Evolutionary conservation across 176 grass and related monocot genomes (phyloP), one percentile per base, ranked within the genome.

Genomic region (Aegilops sharonensis): DNA sequence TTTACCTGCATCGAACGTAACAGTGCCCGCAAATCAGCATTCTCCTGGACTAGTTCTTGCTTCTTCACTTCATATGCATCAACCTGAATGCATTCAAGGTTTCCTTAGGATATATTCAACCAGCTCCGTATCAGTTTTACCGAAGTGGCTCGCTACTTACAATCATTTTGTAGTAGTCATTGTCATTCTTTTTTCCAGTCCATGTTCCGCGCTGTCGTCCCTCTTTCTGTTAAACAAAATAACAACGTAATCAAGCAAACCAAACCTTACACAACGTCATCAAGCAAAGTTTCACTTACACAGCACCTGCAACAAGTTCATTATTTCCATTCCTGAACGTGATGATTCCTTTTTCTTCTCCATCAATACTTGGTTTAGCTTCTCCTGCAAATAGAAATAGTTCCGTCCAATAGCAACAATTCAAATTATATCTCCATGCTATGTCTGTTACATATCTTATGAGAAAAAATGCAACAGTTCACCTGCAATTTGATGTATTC

Each of bases 331-430:
- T 60, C 97, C 97, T 74, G 92, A 96, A 77, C 90, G 90, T 35
- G 97, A 99, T 66, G 94, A 99, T 68, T 97, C 97, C 76, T 97
- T 99, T 85, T 99, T 99, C 90, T 99, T 97, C 85, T 99, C 97
- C 88, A 90, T 92, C 61, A 97, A 60, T 18, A 97, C 97, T 79
- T 99, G 94, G 78, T 99, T 99, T 85, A 99, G 83, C 69, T 78
- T 92, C 83, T 99, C 94, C 97, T 99, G 83, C 71, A 89, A 83
- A 83, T 40, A 79, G 40, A 84, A 66, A 45, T 37, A 85, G 61
- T 71, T 75, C 31, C 42, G 37, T 81, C 68, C 40, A 85, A 69
- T 64, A 4, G 43, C 35, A 82, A 78, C 25, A 21, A 15, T 54
- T 81, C 48, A 68, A 47, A 67, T 32, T 60, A 36, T 77, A 52